Conservation (phyloP, 2,329 filamentous ascomycete genomes). For the Aureobasidium melanogenum region DNA sequence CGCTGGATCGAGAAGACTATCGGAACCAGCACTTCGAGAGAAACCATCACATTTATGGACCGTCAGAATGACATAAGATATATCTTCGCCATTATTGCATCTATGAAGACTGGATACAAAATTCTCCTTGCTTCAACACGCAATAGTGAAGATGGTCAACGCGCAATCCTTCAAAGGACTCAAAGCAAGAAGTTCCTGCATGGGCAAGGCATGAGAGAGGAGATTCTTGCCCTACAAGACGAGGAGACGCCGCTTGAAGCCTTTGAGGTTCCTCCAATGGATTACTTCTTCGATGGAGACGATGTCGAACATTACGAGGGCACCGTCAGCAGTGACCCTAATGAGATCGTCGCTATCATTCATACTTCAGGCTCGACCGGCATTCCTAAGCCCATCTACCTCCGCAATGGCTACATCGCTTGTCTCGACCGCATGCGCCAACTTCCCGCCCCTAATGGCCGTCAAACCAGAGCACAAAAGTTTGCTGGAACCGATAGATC, state of each 20-base stretch:
- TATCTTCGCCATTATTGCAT: constrained; percentile 16
- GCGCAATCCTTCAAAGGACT: constrained; percentile 9
- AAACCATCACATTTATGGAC: constrained; percentile 19
- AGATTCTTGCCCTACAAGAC: constrained; percentile 10
- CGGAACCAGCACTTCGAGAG: constrained; percentile 12
- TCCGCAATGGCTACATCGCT: constrained; percentile 26
- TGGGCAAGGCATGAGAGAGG: constrained; percentile 3
- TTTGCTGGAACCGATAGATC: constrained; percentile 15
- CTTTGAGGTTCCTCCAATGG: constrained; percentile 12
- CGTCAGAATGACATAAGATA: constrained; percentile 19
- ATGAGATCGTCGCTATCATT: constrained; percentile 31
- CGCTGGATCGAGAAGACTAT: constrained; percentile 15
- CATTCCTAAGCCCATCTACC: constrained; percentile 33
- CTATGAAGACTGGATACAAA: constrained; percentile 21
- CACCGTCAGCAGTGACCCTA: constrained; percentile 25
- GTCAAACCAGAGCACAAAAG: constrained; percentile 16
- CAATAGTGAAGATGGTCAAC: constrained; percentile 14
- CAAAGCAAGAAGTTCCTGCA: constrained; percentile 13
- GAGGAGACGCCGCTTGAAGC: constrained; percentile 1
- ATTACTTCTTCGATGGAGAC: constrained; percentile 8
- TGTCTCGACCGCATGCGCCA: constrained; percentile 32
- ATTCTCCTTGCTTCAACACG: constrained; percentile 14
- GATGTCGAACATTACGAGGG: constrained; percentile 22
- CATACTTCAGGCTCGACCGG: constrained; percentile 39
- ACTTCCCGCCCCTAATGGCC: constrained; percentile 26